These are phyloP conservation scores for Pseudogymnoascus sp. DNA, from an alignment of 2,329 filamentous ascomycete species.

Conservation along the genomic window DNA sequence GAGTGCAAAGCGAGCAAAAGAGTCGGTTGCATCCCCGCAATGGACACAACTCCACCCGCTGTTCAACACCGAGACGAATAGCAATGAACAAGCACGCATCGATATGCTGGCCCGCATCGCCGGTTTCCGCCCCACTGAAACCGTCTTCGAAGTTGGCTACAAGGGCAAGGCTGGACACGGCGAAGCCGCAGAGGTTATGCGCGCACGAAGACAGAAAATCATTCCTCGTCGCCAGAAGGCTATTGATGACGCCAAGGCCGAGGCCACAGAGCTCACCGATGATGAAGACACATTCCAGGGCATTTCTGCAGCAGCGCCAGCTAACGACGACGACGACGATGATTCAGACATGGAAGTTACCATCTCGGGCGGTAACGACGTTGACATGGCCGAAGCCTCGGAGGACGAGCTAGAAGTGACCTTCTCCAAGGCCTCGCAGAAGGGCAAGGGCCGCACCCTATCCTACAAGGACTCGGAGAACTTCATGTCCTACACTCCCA, in stretches of 20 bases:
- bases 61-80: constrained; percentile 63
- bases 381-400: constrained; percentile 52
- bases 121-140: constrained; percentile 82
- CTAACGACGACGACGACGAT: constrained; percentile 25
- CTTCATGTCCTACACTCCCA: constrained; percentile 94
- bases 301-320: constrained; percentile 1
- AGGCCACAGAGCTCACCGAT: constrained; percentile 30
- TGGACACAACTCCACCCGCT: constrained; percentile 74
- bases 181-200: constrained; percentile 70
- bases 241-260: constrained; percentile 34
- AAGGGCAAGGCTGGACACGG: constrained; percentile 54
- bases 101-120: constrained; percentile 85
- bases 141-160: constrained; percentile 88
- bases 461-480: constrained; percentile 78
- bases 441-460: constrained; percentile 48
- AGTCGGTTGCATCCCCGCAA: constrained; percentile 60
- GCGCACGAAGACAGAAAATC: constrained; percentile 61
- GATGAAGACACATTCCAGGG: constrained; percentile 22
- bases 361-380: constrained; percentile 30
- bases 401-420: constrained; percentile 61
- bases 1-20: constrained; percentile 80
- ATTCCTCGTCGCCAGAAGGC: constrained; percentile 43
- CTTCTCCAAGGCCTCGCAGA: constrained; percentile 52
- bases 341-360: constrained; percentile 32
- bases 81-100: constrained; percentile 64